Conservation (phyloP, 192 early-diverging fungal species). For the Entomortierella lignicola region DNA sequence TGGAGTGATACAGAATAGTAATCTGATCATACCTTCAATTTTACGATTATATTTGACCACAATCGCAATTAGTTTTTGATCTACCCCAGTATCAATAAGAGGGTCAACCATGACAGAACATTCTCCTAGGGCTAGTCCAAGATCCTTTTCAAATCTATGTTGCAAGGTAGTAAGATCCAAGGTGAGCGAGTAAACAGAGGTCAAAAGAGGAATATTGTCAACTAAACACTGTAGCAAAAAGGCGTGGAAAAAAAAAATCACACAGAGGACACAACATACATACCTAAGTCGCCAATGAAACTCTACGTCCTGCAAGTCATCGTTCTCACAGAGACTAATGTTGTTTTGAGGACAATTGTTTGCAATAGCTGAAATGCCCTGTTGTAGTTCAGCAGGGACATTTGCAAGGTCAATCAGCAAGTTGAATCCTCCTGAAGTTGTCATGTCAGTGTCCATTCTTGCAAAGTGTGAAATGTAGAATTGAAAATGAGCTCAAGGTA, state of each 20-base stretch:
- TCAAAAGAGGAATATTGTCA: too few species aligned
- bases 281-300: constrained; percentile 50
- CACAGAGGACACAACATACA: not conserved
- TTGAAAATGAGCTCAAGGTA: not conserved
- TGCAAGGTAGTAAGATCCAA: not conserved
- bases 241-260: not conserved
- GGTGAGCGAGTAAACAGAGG: not conserved
- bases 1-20: too few species aligned
- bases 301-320: constrained; percentile 51
- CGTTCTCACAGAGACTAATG: constrained; percentile 35
- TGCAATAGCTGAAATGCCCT: constrained; percentile 40
- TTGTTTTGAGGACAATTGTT: constrained; percentile 28
- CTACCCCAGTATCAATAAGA: constrained; percentile 31
- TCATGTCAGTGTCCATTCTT: constrained; percentile 49
- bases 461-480: not conserved
- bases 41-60: constrained; percentile 67
- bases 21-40: constrained; percentile 86
- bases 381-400: constrained; percentile 38
- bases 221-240: too few species aligned
- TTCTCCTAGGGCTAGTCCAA: constrained; percentile 22
- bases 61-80: constrained; percentile 56
- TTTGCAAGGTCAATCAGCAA: constrained; percentile 44
- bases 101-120: constrained; percentile 42
- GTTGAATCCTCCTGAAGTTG: constrained; percentile 45
- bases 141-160: constrained; percentile 43